phyloP scores from a whole-genome alignment of 257 asterid genomes.

The Nicotiana tabacum region DNA sequence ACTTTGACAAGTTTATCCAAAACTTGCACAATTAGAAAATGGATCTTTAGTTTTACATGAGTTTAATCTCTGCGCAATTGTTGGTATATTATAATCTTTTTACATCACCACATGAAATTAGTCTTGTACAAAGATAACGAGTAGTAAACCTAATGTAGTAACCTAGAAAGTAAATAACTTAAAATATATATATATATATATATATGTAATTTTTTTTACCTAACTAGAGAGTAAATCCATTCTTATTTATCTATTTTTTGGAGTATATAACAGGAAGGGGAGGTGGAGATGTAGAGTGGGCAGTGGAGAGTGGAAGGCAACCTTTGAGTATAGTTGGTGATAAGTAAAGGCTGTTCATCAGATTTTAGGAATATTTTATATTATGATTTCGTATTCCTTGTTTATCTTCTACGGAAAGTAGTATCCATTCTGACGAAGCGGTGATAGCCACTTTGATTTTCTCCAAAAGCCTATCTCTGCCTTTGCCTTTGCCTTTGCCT shows the following conservation, averaged over 20 bases:
- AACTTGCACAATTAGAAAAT: not conserved
- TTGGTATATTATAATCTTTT: not conserved
- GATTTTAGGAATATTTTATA: not conserved
- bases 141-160: not conserved
- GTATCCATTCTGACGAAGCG: conserved; percentile 15
- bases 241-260: not conserved
- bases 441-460: conserved; percentile 26
- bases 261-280: not conserved
- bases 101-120: not conserved
- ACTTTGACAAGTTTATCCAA: not conserved
- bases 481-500: not conserved
- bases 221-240: no score
- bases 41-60: not conserved
- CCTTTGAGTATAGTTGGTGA: not conserved
- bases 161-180: not conserved
- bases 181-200: no score
- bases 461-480: conserved; percentile 23
- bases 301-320: not conserved
- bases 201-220: no score
- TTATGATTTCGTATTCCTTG: not conserved
- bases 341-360: not conserved
- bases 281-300: not conserved
- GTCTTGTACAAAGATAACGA: not conserved
- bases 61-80: not conserved
- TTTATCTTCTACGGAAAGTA: conserved; percentile 53